Conservation (phyloP, 169 alveolate species). For the Perkinsus marinus region DNA sequence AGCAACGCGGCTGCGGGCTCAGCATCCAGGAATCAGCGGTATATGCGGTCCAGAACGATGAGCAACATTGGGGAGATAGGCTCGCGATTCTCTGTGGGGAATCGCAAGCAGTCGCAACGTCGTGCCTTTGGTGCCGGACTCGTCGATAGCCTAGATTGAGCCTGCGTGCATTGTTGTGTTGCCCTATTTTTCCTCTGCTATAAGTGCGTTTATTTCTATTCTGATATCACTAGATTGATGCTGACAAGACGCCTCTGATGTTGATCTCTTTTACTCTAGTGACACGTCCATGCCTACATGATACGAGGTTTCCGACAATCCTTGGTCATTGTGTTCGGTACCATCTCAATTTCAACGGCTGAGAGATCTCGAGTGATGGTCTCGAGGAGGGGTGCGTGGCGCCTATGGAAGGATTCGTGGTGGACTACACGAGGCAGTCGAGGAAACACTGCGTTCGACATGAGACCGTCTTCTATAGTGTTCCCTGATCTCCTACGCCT, state of each 20-base stretch:
- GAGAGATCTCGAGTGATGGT: too few species aligned
- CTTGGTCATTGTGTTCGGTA: too few species aligned
- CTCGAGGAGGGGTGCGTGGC: too few species aligned
- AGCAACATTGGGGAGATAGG: not conserved
- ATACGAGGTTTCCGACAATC: not conserved
- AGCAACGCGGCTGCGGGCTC: not conserved
- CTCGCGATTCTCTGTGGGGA: not conserved
- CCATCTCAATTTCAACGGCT: too few species aligned
- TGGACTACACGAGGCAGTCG: too few species aligned
- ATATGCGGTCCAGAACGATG: not conserved
- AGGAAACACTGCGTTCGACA: too few species aligned
- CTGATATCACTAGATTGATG: not conserved
- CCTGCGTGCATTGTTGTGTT: not conserved
- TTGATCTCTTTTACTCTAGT: not conserved
- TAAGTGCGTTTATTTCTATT: not conserved
- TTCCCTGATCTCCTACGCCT: too few species aligned
- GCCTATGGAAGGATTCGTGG: too few species aligned
- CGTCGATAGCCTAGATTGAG: not conserved
- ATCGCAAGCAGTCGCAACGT: not conserved
- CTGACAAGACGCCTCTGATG: not conserved
- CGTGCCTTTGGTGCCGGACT: not conserved
- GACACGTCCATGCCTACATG: not conserved
- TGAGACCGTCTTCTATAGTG: too few species aligned
- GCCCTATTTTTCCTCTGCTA: not conserved
- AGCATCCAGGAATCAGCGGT: not conserved